Evolutionary conservation across 2,329 filamentous ascomycete species (phyloP), one percentile per base, ranked within the genome.

Genomic region (Alternaria arbusti): DNA sequence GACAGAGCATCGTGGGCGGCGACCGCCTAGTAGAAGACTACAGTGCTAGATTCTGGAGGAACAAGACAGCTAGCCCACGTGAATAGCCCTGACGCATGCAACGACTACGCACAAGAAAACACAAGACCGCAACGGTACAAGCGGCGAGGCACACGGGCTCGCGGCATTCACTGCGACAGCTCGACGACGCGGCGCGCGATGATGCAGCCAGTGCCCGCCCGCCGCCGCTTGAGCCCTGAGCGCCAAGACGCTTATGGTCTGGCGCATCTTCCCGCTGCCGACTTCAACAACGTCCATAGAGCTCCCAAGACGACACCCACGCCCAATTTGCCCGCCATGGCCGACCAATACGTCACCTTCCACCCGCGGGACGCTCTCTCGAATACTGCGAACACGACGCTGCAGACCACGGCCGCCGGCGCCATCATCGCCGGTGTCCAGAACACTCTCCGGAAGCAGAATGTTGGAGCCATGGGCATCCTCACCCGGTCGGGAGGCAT

Each of bases 381-480:
- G 69, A 85, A 86, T 67, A 87, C 90, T 54, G 82, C 90, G 77
- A 89, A 88, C 78, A 88, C 89, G 65, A 87, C 86, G 44, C 75
- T 89, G 68, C 82, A 93, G 73, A 89, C 90, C 65, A 89, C 89
- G 75, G 83, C 84, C 63, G 87, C 87, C 64, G 94, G 94, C 73
- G 83, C 91, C 77, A 86, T 93, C 80, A 79, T 91, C 64, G 91
- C 93, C 54, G 90, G 91, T 59, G 86, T 97, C 70, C 92, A 94
- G 84, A 98, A 97, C 84, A 93, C 94, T 63, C 87, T 97, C 72
- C 86, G 90, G 59, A 94, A 89, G 84, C 86, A 88, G 79, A 97
- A 97, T 81, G 85, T 96, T 70, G 93, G 94, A 73, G 87, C 90
- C 66, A 88, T 90, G 84, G 91, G 92, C 70, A 87, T 97, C 75